Conservation (phyloP, 768 basidiomycete genomes). For the Podaxis sp. region DNA sequence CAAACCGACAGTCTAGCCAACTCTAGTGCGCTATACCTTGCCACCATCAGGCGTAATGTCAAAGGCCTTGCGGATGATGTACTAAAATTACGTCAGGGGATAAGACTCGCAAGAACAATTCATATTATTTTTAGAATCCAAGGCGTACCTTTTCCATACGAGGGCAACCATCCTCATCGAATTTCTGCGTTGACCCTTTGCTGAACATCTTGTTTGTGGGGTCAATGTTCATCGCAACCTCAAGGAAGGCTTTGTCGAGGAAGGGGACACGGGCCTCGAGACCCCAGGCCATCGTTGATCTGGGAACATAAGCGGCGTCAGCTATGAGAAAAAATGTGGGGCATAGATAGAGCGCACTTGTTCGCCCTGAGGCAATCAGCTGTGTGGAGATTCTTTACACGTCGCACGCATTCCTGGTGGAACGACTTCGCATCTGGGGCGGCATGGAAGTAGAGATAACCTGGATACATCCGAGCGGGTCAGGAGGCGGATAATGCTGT, state of each 20-base stretch:
- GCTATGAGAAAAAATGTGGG: background rate
- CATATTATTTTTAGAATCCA: background rate
- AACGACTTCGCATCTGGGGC: conserved; percentile 86
- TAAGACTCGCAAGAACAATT: conserved; percentile 10
- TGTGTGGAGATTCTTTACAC: conserved; percentile 97
- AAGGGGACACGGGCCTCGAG: conserved; percentile 98
- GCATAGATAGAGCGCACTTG: conserved; percentile 52
- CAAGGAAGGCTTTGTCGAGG: conserved; percentile 95
- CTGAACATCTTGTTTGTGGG: conserved; percentile 84
- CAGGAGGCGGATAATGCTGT: background rate
- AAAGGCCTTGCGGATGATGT: conserved; percentile 94
- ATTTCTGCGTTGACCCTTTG: conserved; percentile 69
- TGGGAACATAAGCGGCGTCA: conserved; percentile 20
- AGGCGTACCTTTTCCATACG: conserved; percentile 90
- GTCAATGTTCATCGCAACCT: conserved; percentile 88
- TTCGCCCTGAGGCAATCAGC: conserved; percentile 97
- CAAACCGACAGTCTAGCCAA: background rate
- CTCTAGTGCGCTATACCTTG: conserved; percentile 39
- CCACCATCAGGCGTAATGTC: conserved; percentile 72
- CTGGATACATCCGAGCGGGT: conserved; percentile 30
- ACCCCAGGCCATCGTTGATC: conserved; percentile 99
- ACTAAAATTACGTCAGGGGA: conserved; percentile 37
- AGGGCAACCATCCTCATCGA: conserved; percentile 83
- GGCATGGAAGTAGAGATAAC: conserved; percentile 99
- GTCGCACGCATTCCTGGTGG: conserved; percentile 91